These are phyloP conservation scores for Didymella keratinophila DNA, from an alignment of 2,329 filamentous ascomycete genomes.

Conservation along the genomic window DNA sequence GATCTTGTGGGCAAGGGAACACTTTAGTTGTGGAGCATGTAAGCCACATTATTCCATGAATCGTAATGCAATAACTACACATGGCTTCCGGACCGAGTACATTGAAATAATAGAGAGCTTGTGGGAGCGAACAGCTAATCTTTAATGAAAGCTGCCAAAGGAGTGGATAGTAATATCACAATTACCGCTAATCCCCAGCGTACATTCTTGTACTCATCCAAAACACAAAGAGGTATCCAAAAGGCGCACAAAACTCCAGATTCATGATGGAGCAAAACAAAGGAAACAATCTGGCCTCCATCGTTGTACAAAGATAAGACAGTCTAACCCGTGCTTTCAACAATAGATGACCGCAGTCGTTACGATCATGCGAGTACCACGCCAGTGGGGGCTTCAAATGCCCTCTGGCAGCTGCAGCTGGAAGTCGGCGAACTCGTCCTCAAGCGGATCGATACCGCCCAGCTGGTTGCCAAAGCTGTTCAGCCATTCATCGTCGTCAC, in stretches of 20 bases:
- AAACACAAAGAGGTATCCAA: slow-evolving; percentile 15
- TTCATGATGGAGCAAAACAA: slow-evolving; percentile 11
- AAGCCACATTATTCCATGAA: not conserved
- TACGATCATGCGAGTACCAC: not conserved
- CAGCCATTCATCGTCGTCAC: slow-evolving; percentile 45
- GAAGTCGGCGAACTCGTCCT: slow-evolving; percentile 43
- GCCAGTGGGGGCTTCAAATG: not conserved
- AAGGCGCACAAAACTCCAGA: slow-evolving; percentile 16
- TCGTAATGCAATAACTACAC: not conserved
- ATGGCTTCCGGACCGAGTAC: not conserved
- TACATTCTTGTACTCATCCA: not conserved
- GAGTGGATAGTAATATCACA: slow-evolving; percentile 16
- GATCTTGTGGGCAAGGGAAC: not conserved
- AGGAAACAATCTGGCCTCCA: slow-evolving; percentile 18
- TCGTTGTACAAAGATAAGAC: not conserved
- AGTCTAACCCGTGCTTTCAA: not conserved
- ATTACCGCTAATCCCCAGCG: slow-evolving; percentile 9
- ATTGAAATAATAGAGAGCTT: no score
- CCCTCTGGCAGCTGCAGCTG: slow-evolving; percentile 45
- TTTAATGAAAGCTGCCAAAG: not conserved
- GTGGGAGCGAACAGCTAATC: not conserved
- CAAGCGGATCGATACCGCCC: slow-evolving; percentile 32
- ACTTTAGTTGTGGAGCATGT: not conserved
- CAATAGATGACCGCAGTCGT: not conserved
- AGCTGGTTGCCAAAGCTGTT: slow-evolving; percentile 41